Conservation (phyloP, 208 protist species). For the Leishmania guyanensis region DNA sequence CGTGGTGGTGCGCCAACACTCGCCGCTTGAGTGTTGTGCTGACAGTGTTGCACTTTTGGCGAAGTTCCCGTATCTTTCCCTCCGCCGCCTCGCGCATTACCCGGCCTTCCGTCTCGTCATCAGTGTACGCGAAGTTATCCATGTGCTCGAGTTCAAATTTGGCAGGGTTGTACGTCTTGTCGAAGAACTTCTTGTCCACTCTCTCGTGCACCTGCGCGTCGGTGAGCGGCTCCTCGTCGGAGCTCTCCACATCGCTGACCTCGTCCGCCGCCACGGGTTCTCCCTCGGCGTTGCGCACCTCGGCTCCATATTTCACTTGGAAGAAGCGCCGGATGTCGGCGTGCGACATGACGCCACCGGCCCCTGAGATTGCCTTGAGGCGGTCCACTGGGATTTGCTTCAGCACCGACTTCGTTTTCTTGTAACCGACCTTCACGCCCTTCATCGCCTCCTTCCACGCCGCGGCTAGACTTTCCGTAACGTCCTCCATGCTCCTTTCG, state of each 20-base stretch:
- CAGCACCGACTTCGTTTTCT: slow-evolving; percentile 71
- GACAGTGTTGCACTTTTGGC: slow-evolving; percentile 71
- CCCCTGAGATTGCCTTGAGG: slow-evolving; percentile 36
- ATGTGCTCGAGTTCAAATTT: slow-evolving; percentile 72
- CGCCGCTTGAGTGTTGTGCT: slow-evolving; percentile 85
- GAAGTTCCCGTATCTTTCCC: slow-evolving; percentile 54
- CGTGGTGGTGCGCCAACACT: slow-evolving; percentile 69
- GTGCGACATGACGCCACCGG: slow-evolving; percentile 37
- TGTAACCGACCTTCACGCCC: slow-evolving; percentile 70
- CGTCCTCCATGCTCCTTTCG: slow-evolving; percentile 56
- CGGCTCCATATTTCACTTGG: slow-evolving; percentile 61
- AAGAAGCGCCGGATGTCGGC: slow-evolving; percentile 64
- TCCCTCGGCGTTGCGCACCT: slow-evolving; percentile 43
- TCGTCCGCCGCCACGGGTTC: slow-evolving; percentile 36
- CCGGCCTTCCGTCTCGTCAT: slow-evolving; percentile 48
- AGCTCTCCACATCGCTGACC: slow-evolving; percentile 58
- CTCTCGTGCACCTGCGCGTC: slow-evolving; percentile 83
- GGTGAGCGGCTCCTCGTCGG: slow-evolving; percentile 73
- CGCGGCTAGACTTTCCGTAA: slow-evolving; percentile 57
- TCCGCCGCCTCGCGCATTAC: slow-evolving; percentile 68
- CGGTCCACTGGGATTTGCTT: slow-evolving; percentile 54
- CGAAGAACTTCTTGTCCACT: slow-evolving; percentile 89
- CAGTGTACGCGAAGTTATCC: slow-evolving; percentile 51
- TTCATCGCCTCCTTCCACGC: slow-evolving; percentile 80
- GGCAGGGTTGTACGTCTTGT: slow-evolving; percentile 75